Evolutionary conservation across 805 yeast species (phyloP).

Genomic region (Cephaloascus albidus): DNA sequence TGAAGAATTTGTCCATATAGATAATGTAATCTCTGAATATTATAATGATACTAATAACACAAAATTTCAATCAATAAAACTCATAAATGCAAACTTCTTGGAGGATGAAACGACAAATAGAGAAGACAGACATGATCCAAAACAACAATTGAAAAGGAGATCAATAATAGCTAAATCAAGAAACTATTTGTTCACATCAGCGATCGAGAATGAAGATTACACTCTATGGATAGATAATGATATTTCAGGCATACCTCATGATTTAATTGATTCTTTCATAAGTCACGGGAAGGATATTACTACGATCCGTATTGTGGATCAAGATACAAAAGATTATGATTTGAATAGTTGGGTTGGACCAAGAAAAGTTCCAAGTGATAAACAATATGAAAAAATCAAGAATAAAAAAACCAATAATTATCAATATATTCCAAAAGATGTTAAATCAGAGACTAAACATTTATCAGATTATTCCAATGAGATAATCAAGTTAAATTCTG

Average conservation of each 20-base stretch:
- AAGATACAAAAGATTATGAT: conserved; percentile 18
- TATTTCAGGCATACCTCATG: conserved; percentile 11
- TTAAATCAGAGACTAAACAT: conserved; percentile 6
- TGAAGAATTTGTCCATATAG: conserved; percentile 11
- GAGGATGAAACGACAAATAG: conserved; percentile 6
- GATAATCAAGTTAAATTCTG: conserved; percentile 30
- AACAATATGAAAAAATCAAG: conserved; percentile 4
- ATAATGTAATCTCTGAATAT: conserved; percentile 9
- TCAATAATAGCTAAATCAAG: conserved; percentile 15
- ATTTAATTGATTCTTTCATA: conserved; percentile 13
- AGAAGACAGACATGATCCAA: conserved; percentile 6
- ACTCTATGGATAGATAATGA: conserved; percentile 21
- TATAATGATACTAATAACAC: conserved; percentile 5
- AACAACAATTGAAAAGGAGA: conserved; percentile 14
- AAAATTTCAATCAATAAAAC: not conserved
- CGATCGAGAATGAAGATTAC: conserved; percentile 14
- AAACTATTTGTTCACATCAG: conserved; percentile 13
- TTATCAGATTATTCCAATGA: conserved; percentile 10
- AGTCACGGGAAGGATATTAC: conserved; percentile 15
- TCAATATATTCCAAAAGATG: conserved; percentile 12
- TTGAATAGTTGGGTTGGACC: conserved; percentile 24
- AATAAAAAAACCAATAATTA: conserved; percentile 5
- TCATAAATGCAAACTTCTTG: conserved; percentile 9
- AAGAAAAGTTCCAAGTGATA: conserved; percentile 14
- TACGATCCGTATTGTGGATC: conserved; percentile 17